Evolutionary conservation across 1,284 basidiomycete genomes (phyloP), one percentile per base, ranked within the genome.

Genomic region (Kwoniella shivajii): DNA sequence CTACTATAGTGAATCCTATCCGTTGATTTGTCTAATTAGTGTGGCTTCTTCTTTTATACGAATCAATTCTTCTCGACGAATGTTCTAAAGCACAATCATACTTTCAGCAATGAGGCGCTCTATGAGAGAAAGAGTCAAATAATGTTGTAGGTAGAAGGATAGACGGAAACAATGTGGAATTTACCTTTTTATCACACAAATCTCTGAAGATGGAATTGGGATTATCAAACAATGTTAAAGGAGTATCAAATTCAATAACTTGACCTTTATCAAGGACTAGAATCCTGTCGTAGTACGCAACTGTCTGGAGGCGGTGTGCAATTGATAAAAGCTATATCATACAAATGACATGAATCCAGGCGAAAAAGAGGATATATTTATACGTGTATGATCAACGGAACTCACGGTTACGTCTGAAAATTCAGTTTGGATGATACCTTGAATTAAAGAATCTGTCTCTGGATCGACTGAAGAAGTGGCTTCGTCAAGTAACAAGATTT

Each of bases 371-470:
- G 89, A 76, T 27, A 89, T 75, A 55, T 26, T 3, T 10, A 43
- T 26, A 11, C 10, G 18, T n/a, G 22, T 20, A 6, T 9, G 39
- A 26, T 31, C 5, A 13, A 29, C 24, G 5, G 1, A n/a, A 57
- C 64, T 58, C 33, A 67, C 64, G 6, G 75, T 77, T 33, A 67
- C 61, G 43, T 61, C 53, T 3, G 82, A 77, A 65, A 90, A 88
- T 66, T 90, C 88, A 7, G 79, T 81, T 63, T 86, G 84, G 56
- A 92, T 90, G 2, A 87, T 88, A 20, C 80, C 78, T 72, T 90
- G 88, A 27, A 90, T 79, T 67, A 86, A 84, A 0, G 86, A 82
- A 69, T 91, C 89, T 0, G 88, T 90, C 65, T 88, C 87, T 4
- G 86, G 83, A 63, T 92, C 90, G 27, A 92, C 88, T 44, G 82